Evolutionary conservation across 2,329 filamentous ascomycete genomes (phyloP), one percentile per base, ranked within the genome.

Genomic region (Penicillium verrucosum): DNA sequence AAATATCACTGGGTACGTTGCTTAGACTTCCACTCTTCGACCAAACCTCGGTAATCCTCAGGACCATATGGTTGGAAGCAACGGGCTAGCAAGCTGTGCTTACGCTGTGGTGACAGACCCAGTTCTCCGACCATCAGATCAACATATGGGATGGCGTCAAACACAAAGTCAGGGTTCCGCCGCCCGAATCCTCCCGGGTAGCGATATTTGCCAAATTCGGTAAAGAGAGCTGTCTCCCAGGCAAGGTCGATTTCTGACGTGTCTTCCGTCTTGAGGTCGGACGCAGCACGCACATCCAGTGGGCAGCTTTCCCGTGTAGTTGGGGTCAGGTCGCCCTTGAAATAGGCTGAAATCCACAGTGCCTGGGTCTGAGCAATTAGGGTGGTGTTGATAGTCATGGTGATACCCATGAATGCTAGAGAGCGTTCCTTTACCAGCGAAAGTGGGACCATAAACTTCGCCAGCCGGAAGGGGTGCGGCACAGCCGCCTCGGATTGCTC

Each of bases 81-180:
- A 54, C 73, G 73, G 1, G 67, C 64, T n/a, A 73, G 52, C 5
- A 60, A 46, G 5, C 70, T 66, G 1, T 53, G 42, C 59, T 77
- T 79, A 25, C 76, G 64, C 59, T 61, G 63, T 1, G 75, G 75
- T 18, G 79, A 74, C 53, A 92, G 70, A 0, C 84, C 87, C 54
- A 92, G 65, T 69, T 93, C 89, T 5, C 75, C 73, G 58, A 89
- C 68, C 67, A 93, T 70, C 66, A 87, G 66, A 70, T 92, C 89
- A 18, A 90, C 69, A 66, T 91, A 94, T 4, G 88, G 88, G 52
- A 93, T 70, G 0, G 82, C 82, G 70, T 94, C 90, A 66, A 93
- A 92, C 18, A 89, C 85, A 61, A 92, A 86, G 69, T 90, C 88
- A 0, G 74, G 73, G 11, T 73, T 71, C 2, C 68, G 65, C 11